phyloP scores from a whole-genome alignment of 305 asterid genomes.

The Euphrasia arctica region DNA sequence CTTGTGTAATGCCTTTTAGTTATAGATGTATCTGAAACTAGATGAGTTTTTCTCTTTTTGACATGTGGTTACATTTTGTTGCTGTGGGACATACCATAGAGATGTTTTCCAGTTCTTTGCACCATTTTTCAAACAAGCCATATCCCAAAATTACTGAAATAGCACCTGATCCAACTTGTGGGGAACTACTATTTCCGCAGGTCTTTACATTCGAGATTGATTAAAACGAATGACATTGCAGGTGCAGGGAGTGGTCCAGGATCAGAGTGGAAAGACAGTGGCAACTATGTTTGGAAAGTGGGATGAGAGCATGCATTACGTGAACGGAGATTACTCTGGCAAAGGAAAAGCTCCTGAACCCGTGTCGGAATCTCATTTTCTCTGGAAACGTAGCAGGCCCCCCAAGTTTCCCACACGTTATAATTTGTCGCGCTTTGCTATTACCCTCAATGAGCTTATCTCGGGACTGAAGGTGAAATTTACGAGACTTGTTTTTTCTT shows the following conservation, averaged over 20 bases:
- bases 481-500: neutral
- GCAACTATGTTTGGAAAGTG: conserved; percentile 75
- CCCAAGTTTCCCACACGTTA: conserved; percentile 61
- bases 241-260: conserved; percentile 71
- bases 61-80: neutral
- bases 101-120: neutral
- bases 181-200: neutral
- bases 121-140: neutral
- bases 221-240: conserved; percentile 26
- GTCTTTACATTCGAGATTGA: neutral
- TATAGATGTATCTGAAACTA: conserved; percentile 6
- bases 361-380: conserved; percentile 52
- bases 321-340: conserved; percentile 41
- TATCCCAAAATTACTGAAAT: neutral
- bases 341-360: conserved; percentile 49
- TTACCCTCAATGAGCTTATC: conserved; percentile 62
- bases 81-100: neutral
- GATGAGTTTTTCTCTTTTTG: conserved; percentile 11
- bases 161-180: neutral
- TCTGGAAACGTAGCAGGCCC: conserved; percentile 65
- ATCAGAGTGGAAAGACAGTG: conserved; percentile 49
- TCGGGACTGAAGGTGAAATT: conserved; percentile 57
- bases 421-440: conserved; percentile 63
- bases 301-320: conserved; percentile 63
- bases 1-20: conserved; percentile 2